Conservation (phyloP, 2,329 filamentous ascomycete genomes). For the Samsoniella hepiali region DNA sequence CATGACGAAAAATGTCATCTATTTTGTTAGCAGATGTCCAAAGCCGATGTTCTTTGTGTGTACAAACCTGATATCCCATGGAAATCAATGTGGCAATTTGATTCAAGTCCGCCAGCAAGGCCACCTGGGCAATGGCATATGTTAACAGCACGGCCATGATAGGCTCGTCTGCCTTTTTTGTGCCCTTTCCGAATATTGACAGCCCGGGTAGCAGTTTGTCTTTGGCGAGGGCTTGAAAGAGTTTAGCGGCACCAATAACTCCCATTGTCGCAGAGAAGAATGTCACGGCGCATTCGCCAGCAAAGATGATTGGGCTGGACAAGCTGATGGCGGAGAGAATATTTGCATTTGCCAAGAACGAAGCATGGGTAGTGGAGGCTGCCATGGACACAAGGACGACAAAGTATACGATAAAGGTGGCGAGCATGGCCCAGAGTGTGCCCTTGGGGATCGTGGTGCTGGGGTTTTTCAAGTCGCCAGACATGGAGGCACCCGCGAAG, state of each 20-base stretch:
- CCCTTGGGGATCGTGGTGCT: slow-evolving; percentile 82
- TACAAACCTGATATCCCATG: slow-evolving; percentile 73
- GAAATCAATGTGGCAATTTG: slow-evolving; percentile 87
- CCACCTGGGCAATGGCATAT: slow-evolving; percentile 71
- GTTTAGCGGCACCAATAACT: slow-evolving; percentile 78
- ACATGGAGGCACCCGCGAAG: slow-evolving; percentile 81
- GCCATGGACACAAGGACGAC: slow-evolving; percentile 77
- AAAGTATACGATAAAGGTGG: slow-evolving; percentile 74
- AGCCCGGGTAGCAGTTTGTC: slow-evolving; percentile 77
- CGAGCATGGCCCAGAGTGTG: slow-evolving; percentile 72
- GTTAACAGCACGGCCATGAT: slow-evolving; percentile 73
- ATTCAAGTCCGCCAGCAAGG: slow-evolving; percentile 79
- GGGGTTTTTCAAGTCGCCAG: slow-evolving; percentile 76
- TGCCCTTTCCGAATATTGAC: slow-evolving; percentile 70
- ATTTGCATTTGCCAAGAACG: slow-evolving; percentile 72
- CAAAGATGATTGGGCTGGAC: slow-evolving; percentile 69
- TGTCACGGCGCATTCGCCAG: slow-evolving; percentile 78
- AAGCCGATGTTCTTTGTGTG: background rate
- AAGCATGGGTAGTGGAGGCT: slow-evolving; percentile 68
- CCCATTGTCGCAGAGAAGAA: slow-evolving; percentile 88
- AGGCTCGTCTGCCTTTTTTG: slow-evolving; percentile 69
- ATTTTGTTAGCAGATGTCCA: slow-evolving; percentile 16
- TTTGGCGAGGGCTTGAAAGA: slow-evolving; percentile 77
- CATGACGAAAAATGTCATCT: slow-evolving; percentile 87
- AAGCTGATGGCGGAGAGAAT: slow-evolving; percentile 78